Conservation (phyloP, 2,329 filamentous ascomycete genomes). For the Pyrenochaeta sp. region DNA sequence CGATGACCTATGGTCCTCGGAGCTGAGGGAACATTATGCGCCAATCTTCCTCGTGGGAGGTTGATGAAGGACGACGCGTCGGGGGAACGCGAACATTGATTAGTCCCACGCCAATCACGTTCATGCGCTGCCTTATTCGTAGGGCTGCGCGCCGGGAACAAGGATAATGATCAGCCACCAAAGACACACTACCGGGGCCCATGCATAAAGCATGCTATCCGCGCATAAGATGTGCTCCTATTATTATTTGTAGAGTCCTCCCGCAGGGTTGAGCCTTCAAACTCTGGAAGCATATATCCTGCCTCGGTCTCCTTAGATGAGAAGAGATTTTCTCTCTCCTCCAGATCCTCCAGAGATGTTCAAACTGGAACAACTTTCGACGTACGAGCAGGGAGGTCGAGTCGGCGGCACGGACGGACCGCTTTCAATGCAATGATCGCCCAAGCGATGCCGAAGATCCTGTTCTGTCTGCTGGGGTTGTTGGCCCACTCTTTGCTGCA, state of each 20-base stretch:
- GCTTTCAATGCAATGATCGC: constrained; percentile 22
- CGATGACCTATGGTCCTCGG: constrained; percentile 10
- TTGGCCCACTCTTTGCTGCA: too few species aligned
- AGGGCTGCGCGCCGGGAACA: constrained; percentile 14
- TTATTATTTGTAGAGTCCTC: background rate
- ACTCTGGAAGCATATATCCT: background rate
- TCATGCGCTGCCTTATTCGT: constrained; percentile 9
- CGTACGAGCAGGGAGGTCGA: constrained; percentile 7
- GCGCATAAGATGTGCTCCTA: background rate
- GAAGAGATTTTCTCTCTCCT: too few species aligned
- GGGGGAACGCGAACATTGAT: constrained; percentile 12
- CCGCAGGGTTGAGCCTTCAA: background rate
- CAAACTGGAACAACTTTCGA: constrained; percentile 4
- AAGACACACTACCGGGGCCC: background rate
- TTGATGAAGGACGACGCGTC: constrained; percentile 21
- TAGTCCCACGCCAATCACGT: constrained; percentile 15
- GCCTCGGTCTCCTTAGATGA: background rate
- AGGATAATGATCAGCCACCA: constrained; percentile 4
- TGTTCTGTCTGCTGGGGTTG: too few species aligned
- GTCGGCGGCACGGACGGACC: constrained; percentile 18
- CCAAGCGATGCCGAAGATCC: constrained; percentile 22
- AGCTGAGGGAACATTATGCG: constrained; percentile 9
- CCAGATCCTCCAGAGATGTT: constrained; percentile 2
- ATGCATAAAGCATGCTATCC: constrained; percentile 15
- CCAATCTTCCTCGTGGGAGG: constrained; percentile 16